Conservation (phyloP, 192 early-diverging fungal species). For the Funneliformis geosporum region DNA sequence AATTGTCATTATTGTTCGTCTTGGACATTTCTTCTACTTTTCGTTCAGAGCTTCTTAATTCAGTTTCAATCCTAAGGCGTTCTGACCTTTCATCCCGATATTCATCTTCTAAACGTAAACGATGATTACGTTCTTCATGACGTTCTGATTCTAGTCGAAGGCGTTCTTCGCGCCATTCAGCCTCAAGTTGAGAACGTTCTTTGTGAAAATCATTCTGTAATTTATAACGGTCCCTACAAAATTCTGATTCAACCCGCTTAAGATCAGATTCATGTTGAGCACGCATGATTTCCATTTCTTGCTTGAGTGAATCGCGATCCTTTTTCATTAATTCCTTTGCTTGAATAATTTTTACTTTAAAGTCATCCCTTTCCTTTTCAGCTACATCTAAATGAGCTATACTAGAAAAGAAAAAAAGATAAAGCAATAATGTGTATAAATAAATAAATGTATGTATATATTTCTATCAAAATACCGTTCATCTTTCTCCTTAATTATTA, state of each 20-base stretch:
- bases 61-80: constrained; percentile 1
- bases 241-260: not conserved
- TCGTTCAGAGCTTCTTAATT: constrained; percentile 1
- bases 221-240: not conserved
- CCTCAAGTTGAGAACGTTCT: not conserved
- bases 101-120: constrained; percentile 2
- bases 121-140: constrained; percentile 9
- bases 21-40: constrained; percentile 23
- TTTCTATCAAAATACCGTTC: constrained; percentile 5
- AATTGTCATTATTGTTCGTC: not conserved
- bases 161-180: constrained; percentile 2
- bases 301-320: not conserved
- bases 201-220: constrained; percentile 15
- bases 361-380: not conserved
- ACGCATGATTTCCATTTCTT: constrained; percentile 7
- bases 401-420: not conserved
- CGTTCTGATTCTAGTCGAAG: constrained; percentile 6
- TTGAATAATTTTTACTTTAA: not conserved
- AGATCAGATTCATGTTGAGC: not conserved
- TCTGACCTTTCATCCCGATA: constrained; percentile 18
- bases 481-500: constrained; percentile 13
- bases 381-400: not conserved
- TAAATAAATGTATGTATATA: not conserved
- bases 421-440: not conserved
- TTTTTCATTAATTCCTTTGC: not conserved